Evolutionary conservation across 805 yeast species (phyloP).

Genomic region (Pichia manshurica): DNA sequence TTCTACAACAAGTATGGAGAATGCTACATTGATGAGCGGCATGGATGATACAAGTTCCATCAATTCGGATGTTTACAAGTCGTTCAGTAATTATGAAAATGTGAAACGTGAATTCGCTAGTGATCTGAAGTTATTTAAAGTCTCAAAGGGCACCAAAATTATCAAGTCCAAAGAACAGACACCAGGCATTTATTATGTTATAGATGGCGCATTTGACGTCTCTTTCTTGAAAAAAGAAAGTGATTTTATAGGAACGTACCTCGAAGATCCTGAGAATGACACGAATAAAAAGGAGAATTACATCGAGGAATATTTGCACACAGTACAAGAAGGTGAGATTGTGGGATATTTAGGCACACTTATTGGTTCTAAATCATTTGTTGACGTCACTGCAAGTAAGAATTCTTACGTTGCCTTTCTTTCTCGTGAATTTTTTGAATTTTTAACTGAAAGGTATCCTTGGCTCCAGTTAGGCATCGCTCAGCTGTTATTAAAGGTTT

Average conservation of each 20-base stretch:
- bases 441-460: slow-evolving; percentile 68
- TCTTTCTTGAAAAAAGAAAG: slow-evolving; percentile 35
- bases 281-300: background rate
- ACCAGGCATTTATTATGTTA: slow-evolving; percentile 73
- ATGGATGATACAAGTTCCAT: slow-evolving; percentile 12
- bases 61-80: slow-evolving; percentile 17
- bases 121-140: slow-evolving; percentile 49
- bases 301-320: slow-evolving; percentile 42
- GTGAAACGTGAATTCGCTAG: slow-evolving; percentile 57
- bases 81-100: slow-evolving; percentile 37
- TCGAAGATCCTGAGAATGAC: slow-evolving; percentile 10
- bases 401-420: slow-evolving; percentile 68
- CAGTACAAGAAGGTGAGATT: slow-evolving; percentile 69
- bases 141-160: slow-evolving; percentile 48
- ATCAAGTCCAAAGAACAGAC: slow-evolving; percentile 60
- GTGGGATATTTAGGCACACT: slow-evolving; percentile 84
- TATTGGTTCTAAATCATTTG: slow-evolving; percentile 74
- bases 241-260: slow-evolving; percentile 13
- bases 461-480: slow-evolving; percentile 75
- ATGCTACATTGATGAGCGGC: slow-evolving; percentile 1
- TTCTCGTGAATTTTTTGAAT: slow-evolving; percentile 55
- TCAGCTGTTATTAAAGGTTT: slow-evolving; percentile 55
- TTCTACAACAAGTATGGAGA: slow-evolving; percentile 20
- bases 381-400: slow-evolving; percentile 55
- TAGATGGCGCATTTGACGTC: slow-evolving; percentile 73